These are phyloP conservation scores for Solanum virginianum DNA, from an alignment of 257 asterid genomes.

Conservation along the genomic window DNA sequence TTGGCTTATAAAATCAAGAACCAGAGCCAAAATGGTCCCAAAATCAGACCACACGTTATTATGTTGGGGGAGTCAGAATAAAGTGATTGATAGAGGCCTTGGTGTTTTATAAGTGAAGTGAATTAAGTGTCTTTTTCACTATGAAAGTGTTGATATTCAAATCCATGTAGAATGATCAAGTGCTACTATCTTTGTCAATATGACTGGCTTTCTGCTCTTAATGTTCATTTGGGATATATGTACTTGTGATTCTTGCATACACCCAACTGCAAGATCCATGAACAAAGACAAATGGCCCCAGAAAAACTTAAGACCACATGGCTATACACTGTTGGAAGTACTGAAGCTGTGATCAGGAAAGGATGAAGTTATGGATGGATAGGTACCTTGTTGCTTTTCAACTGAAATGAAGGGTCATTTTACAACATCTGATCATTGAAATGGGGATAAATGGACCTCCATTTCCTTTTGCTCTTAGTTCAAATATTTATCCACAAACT, in stretches of 20 bases:
- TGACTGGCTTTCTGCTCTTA: neutral
- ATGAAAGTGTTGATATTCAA: slow-evolving; percentile 1
- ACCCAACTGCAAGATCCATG: neutral
- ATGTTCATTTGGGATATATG: neutral
- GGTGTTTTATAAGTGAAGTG: neutral
- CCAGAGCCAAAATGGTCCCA: neutral
- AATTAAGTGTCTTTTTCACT: neutral
- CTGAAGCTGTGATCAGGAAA: neutral
- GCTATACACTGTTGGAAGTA: neutral
- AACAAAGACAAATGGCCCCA: neutral
- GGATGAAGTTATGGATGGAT: neutral
- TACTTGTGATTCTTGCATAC: neutral
- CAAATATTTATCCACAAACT: neutral
- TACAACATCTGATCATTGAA: neutral
- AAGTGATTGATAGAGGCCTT: neutral
- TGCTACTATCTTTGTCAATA: neutral
- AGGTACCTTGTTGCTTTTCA: neutral
- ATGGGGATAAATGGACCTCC: neutral
- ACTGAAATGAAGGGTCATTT: neutral
- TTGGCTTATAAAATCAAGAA: neutral
- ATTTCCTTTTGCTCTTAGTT: neutral
- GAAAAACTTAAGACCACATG: neutral
- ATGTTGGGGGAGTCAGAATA: neutral
- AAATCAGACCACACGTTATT: neutral
- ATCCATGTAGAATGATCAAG: neutral